These are phyloP conservation scores for Schizosaccharomyces octosporus DNA, from an alignment of 805 yeast species.

Conservation along the genomic window DNA sequence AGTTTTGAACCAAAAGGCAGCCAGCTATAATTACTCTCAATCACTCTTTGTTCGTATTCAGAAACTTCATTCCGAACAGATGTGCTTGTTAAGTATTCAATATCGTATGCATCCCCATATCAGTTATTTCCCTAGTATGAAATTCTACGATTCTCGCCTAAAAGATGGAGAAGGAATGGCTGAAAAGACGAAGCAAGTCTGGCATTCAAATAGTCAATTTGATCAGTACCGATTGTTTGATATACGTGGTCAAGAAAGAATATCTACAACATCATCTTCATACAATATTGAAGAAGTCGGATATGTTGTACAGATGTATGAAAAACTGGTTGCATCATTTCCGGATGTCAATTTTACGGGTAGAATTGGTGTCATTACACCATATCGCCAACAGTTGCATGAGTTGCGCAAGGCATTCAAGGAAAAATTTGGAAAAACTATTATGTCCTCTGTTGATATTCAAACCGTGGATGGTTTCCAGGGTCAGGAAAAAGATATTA, in stretches of 20 bases:
- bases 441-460: conserved; percentile 50
- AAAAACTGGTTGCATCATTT: conserved; percentile 24
- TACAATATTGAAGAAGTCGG: conserved; percentile 48
- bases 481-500: conserved; percentile 89
- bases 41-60: conserved; percentile 88
- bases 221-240: conserved; percentile 65
- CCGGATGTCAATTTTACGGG: conserved; percentile 36
- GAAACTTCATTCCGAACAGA: conserved; percentile 29
- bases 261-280: conserved; percentile 44
- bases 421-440: conserved; percentile 33
- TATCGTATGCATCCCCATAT: conserved; percentile 95
- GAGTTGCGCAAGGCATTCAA: conserved; percentile 32
- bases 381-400: conserved; percentile 70
- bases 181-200: conserved; percentile 31
- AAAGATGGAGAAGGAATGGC: conserved; percentile 61
- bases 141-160: conserved; percentile 52
- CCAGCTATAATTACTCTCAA: conserved; percentile 59
- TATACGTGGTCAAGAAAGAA: conserved; percentile 37
- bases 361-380: conserved; percentile 73
- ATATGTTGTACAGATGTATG: conserved; percentile 44
- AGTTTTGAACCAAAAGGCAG: conserved; percentile 71
- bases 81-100: conserved; percentile 63
- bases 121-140: conserved; percentile 60
- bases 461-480: conserved; percentile 95
- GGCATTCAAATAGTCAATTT: conserved; percentile 41